Conservation (phyloP, 208 protist species). For the Endotrypanum monterogeii region DNA sequence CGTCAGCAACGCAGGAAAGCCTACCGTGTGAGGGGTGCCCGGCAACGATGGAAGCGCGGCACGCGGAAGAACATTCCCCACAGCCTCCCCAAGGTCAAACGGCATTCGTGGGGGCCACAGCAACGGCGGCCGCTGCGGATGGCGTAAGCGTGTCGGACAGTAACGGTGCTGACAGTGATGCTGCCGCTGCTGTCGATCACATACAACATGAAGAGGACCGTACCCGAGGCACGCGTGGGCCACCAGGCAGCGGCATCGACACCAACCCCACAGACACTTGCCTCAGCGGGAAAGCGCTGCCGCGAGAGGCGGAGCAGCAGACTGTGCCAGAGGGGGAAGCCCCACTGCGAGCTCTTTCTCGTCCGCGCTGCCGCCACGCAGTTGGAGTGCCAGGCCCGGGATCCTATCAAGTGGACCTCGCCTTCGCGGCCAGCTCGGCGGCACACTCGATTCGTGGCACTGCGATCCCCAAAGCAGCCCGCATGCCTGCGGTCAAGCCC, state of each 20-base stretch:
- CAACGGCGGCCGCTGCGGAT: not conserved
- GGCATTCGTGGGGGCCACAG: not conserved
- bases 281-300: not conserved
- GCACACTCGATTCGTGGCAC: constrained; percentile 19
- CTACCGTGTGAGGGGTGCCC: not conserved
- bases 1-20: not conserved
- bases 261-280: not conserved
- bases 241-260: not conserved
- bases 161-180: not conserved
- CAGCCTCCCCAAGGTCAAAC: not conserved
- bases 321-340: not conserved
- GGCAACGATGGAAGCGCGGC: not conserved
- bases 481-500: constrained; percentile 28
- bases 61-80: not conserved
- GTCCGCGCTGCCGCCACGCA: constrained; percentile 15
- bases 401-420: constrained; percentile 53
- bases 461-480: constrained; percentile 26
- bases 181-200: not conserved
- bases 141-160: not conserved
- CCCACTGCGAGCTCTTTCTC: constrained; percentile 14
- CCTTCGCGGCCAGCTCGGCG: constrained; percentile 36
- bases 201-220: no score
- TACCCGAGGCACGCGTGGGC: no score
- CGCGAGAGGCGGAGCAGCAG: not conserved
- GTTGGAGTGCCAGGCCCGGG: constrained; percentile 52